Evolutionary conservation across 2,329 filamentous ascomycete genomes (phyloP).

Genomic region (Ceratocystis huliohia): DNA sequence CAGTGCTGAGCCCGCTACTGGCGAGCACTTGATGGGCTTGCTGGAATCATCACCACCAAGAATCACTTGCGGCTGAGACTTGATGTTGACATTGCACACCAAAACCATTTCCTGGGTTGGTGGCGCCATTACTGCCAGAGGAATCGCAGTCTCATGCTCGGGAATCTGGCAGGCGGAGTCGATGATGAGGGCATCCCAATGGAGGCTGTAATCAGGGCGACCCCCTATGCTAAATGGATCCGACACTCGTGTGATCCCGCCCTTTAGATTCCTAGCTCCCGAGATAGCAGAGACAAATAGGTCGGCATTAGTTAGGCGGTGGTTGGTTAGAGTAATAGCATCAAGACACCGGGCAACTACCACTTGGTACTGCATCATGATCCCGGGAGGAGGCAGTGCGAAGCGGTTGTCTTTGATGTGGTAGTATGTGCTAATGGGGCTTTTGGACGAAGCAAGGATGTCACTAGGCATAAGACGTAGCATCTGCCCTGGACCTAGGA

Average conservation of each 20-base stretch:
- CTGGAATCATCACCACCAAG: neutral
- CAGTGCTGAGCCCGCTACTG: neutral
- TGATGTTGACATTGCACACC: neutral
- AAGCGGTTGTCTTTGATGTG: neutral
- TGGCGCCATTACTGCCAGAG: neutral
- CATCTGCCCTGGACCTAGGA: neutral
- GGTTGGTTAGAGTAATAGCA: neutral
- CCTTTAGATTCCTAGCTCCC: neutral
- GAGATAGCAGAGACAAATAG: neutral
- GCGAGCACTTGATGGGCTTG: neutral
- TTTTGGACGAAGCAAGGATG: neutral
- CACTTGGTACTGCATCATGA: neutral
- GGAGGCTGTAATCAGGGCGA: neutral
- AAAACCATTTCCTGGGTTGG: neutral
- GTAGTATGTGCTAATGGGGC: neutral
- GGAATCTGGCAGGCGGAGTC: slow-evolving; percentile 1
- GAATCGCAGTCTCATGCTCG: slow-evolving; percentile 2
- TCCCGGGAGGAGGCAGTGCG: neutral
- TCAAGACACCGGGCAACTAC: neutral
- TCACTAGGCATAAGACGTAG: neutral
- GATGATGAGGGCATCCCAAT: slow-evolving; percentile 2
- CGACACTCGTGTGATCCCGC: neutral
- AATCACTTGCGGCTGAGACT: slow-evolving; percentile 1
- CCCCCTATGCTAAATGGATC: neutral
- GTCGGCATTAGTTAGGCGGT: neutral